phyloP scores from a whole-genome alignment of 441 rosid genomes.

The Raphanus hybrid region DNA sequence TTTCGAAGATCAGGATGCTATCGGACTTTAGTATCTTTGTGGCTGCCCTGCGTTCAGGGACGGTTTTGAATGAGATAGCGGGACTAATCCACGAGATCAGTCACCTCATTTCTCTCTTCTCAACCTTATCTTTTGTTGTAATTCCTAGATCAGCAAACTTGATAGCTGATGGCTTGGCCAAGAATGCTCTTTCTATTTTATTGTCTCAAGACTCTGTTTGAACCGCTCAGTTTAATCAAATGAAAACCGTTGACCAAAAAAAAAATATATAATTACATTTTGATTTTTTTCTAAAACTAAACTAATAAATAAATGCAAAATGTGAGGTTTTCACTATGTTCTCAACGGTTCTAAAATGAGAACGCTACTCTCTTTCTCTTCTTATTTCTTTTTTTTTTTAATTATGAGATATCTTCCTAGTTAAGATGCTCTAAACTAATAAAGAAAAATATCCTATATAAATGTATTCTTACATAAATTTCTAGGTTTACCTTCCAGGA shows the following conservation, averaged over 20 bases:
- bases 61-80: neutral
- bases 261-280: constrained; percentile 15
- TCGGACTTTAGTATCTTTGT: neutral
- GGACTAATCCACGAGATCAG: neutral
- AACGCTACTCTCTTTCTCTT: no score
- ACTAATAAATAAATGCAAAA: no score
- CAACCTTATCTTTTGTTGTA: neutral
- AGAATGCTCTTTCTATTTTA: neutral
- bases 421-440: no score
- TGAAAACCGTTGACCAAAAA: neutral
- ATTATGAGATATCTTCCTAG: no score
- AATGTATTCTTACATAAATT: no score
- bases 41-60: neutral
- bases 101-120: neutral
- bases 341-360: no score
- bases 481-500: no score
- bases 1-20: neutral
- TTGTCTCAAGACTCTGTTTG: no score
- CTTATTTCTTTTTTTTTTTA: no score
- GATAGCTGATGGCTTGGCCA: neutral
- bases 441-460: no score
- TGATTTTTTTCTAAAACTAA: no score
- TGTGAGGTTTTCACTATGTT: no score
- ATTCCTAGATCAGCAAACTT: neutral
- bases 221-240: neutral